phyloP scores from a whole-genome alignment of 805 yeast species.

The Deakozyma indianensis region DNA sequence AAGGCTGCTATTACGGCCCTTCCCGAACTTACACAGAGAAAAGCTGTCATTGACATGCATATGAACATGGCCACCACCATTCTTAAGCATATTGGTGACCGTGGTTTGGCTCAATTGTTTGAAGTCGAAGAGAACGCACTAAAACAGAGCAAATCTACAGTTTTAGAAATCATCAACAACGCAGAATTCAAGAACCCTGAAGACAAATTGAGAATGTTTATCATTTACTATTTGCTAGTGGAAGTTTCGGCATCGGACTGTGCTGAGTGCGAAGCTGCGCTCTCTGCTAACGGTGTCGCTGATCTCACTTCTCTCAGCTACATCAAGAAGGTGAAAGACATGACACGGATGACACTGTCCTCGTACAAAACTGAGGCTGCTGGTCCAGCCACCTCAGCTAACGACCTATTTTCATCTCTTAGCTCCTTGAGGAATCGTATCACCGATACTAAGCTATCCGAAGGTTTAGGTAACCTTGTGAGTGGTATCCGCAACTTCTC shows the following conservation, averaged over 20 bases:
- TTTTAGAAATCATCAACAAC: conserved; percentile 37
- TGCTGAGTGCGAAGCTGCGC: conserved; percentile 48
- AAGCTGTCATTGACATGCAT: conserved; percentile 84
- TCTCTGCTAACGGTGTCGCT: conserved; percentile 36
- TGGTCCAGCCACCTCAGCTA: neutral
- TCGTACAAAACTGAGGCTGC: neutral
- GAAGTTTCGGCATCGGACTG: conserved; percentile 34
- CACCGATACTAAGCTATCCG: conserved; percentile 26
- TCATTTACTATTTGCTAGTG: conserved; percentile 46
- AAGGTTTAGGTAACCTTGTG: conserved; percentile 80
- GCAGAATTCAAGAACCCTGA: conserved; percentile 40
- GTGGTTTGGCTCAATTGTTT: conserved; percentile 77
- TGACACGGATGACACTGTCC: conserved; percentile 31
- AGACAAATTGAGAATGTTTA: conserved; percentile 81
- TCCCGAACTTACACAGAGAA: conserved; percentile 84
- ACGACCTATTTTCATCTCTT: neutral
- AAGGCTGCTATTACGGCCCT: conserved; percentile 71
- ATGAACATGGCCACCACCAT: conserved; percentile 86
- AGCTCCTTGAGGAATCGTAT: neutral
- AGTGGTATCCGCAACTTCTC: conserved; percentile 75
- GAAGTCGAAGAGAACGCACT: conserved; percentile 79
- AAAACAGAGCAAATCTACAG: conserved; percentile 32
- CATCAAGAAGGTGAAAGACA: conserved; percentile 69
- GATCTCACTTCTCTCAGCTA: conserved; percentile 56
- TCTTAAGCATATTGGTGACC: conserved; percentile 70